Evolutionary conservation across 2,329 filamentous ascomycete species (phyloP), one percentile per base, ranked within the genome.

Genomic region (Biscogniauxia marginata): DNA sequence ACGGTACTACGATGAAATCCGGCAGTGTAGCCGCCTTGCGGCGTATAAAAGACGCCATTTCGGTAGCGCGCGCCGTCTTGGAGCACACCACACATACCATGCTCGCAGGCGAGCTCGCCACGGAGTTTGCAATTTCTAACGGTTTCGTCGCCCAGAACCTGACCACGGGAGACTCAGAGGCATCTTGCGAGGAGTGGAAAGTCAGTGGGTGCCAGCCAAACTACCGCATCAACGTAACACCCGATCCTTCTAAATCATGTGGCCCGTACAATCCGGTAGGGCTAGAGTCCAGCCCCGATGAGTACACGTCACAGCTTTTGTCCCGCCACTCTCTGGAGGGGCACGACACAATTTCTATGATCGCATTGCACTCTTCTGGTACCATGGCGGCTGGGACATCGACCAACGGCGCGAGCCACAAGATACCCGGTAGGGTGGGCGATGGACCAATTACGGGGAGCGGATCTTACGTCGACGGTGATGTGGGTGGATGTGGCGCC

Each of bases 341-440:
- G 30, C 81, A 84, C 58, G 81, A 84, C 58, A 84, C 81, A 2
- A 79, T 84, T 22, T 82, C 81, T 1, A 74, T 83, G 66, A 75
- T 83, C 39, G 74, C 74, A 1, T 71, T 84, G 25, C 70, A 77
- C 49, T 49, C 65, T 3, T 60, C 68, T 1, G 79, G 80, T 9
- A 58, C 65, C 43, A 82, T 83, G 76, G 81, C 81, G 0, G 78
- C 81, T 1, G 81, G 78, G 0, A 84, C 81, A 0, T 82, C 79
- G 11, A 84, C 81, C 2, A 84, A 84, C 59, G 81, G 81, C 50
- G 79, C 79, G 7, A 70, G 75, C 0, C 78, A 79, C 71, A 84
- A 83, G 64, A 69, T 84, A 0, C 81, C 81, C 1, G 81, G 81
- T 0, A 76, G 81, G 18, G 81, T 83, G 0, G 81, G 81, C 16